A percentile compares a stretch with the other conserved stretches of the same genome.
These are phyloP conservation scores for Lipomyces starkeyi DNA, from an alignment of 805 yeast species.

Conservation along the genomic window DNA sequence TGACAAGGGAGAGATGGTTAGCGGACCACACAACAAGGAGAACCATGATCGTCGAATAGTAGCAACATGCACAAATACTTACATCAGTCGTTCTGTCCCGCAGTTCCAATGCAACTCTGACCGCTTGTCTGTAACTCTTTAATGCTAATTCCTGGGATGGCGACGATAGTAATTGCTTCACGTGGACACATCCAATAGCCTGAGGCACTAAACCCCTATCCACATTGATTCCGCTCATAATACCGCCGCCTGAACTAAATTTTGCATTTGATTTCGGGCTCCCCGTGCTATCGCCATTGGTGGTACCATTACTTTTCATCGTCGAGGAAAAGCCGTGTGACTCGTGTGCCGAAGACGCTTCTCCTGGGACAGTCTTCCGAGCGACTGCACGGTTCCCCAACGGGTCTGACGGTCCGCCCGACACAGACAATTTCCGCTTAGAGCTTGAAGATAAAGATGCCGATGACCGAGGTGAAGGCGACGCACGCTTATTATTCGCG, in stretches of 20 bases:
- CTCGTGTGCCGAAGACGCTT: not conserved
- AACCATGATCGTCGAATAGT: not conserved
- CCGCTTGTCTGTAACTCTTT: conserved; percentile 37
- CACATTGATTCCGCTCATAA: conserved; percentile 6
- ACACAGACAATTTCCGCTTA: conserved; percentile 11
- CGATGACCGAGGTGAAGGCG: conserved; percentile 4
- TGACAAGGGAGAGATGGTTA: conserved; percentile 3
- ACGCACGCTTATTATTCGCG: not conserved
- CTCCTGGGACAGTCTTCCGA: not conserved
- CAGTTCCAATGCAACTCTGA: conserved; percentile 31
- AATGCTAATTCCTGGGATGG: conserved; percentile 38
- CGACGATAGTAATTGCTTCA: conserved; percentile 36
- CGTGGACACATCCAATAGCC: conserved; percentile 36
- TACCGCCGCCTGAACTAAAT: not conserved
- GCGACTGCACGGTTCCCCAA: not conserved
- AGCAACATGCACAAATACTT: not conserved
- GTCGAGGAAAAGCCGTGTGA: not conserved
- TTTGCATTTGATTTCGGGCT: not conserved
- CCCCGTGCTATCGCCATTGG: not conserved
- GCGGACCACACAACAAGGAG: not conserved
- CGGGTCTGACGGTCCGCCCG: not conserved
- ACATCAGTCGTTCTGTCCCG: conserved; percentile 23
- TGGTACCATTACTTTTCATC: not conserved
- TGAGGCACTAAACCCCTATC: conserved; percentile 20
- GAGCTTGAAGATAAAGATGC: not conserved